Evolutionary conservation across 2,329 filamentous ascomycete genomes (phyloP).

Genomic region (Torrubiellomyces zombiae): DNA sequence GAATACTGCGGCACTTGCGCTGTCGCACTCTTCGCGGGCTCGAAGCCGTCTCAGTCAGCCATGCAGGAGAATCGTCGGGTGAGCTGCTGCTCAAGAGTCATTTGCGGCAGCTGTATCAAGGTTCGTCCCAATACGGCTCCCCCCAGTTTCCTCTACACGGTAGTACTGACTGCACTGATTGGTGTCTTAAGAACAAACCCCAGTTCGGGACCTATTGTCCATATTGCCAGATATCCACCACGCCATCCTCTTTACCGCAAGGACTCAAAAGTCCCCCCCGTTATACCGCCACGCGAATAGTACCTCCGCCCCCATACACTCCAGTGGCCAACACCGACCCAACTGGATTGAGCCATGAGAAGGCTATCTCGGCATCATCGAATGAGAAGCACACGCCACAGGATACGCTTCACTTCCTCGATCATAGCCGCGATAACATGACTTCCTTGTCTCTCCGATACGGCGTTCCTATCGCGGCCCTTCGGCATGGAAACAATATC

Average conservation of each 20-base stretch:
- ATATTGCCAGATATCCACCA: constrained; percentile 58
- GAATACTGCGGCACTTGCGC: constrained; percentile 56
- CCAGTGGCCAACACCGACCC: too few species aligned
- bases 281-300: constrained; percentile 35
- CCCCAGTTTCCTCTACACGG: too few species aligned
- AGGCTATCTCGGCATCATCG: too few species aligned
- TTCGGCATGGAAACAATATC: constrained; percentile 53
- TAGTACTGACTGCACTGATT: too few species aligned
- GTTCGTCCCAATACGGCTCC: too few species aligned
- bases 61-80: constrained; percentile 43
- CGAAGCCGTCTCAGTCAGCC: constrained; percentile 41
- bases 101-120: constrained; percentile 55
- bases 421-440: constrained; percentile 52
- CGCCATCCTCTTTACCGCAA: constrained; percentile 39
- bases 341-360: too few species aligned
- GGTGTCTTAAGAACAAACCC: constrained; percentile 35
- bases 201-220: constrained; percentile 53
- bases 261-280: constrained; percentile 52
- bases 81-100: constrained; percentile 51
- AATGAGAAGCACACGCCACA: constrained; percentile 24
- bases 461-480: constrained; percentile 42
- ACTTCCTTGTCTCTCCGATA: constrained; percentile 55
- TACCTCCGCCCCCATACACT: constrained; percentile 25
- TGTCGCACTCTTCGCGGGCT: constrained; percentile 36
- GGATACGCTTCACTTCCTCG: constrained; percentile 60